These are phyloP conservation scores for Fusarium solani-melongenae DNA, from an alignment of 2,329 filamentous ascomycete species.

Conservation along the genomic window DNA sequence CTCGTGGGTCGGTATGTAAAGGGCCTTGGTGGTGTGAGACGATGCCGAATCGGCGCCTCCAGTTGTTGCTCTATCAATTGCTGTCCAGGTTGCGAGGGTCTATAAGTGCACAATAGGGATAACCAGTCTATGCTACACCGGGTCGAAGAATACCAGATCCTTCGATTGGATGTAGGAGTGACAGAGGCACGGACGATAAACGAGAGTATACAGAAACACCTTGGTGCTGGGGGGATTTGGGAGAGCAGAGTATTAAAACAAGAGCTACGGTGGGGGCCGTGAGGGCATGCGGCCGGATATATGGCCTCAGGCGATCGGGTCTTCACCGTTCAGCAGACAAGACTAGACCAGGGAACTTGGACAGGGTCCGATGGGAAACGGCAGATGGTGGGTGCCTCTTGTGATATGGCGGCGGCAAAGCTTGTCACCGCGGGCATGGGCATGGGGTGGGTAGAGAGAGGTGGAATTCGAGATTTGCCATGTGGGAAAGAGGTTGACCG, in stretches of 20 bases:
- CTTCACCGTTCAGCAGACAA: slow-evolving; percentile 31
- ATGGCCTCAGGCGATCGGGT: slow-evolving; percentile 41
- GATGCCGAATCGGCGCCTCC: slow-evolving; percentile 5
- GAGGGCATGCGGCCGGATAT: slow-evolving; percentile 41
- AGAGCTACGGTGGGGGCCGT: slow-evolving; percentile 37
- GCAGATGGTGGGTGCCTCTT: slow-evolving; percentile 33
- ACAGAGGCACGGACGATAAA: slow-evolving; percentile 21
- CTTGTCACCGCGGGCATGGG: slow-evolving; percentile 24
- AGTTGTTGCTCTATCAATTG: slow-evolving; percentile 12
- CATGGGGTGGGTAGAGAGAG: slow-evolving; percentile 28
- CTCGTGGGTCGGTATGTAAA: slow-evolving; percentile 14
- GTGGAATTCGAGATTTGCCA: slow-evolving; percentile 46
- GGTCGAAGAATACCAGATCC: slow-evolving; percentile 43
- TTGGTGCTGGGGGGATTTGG: slow-evolving; percentile 16
- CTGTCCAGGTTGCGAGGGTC: background rate
- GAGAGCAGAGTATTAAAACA: slow-evolving; percentile 39
- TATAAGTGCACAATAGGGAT: slow-evolving; percentile 2
- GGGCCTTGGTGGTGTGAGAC: background rate
- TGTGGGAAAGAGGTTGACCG: slow-evolving; percentile 41
- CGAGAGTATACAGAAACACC: slow-evolving; percentile 27
- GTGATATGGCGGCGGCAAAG: slow-evolving; percentile 39
- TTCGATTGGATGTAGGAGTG: slow-evolving; percentile 18
- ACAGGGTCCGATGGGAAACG: slow-evolving; percentile 32
- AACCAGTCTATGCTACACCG: slow-evolving; percentile 6
- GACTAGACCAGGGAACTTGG: slow-evolving; percentile 17